Conservation (phyloP, 2,329 filamentous ascomycete species). For the Aspergillus vadensis region DNA sequence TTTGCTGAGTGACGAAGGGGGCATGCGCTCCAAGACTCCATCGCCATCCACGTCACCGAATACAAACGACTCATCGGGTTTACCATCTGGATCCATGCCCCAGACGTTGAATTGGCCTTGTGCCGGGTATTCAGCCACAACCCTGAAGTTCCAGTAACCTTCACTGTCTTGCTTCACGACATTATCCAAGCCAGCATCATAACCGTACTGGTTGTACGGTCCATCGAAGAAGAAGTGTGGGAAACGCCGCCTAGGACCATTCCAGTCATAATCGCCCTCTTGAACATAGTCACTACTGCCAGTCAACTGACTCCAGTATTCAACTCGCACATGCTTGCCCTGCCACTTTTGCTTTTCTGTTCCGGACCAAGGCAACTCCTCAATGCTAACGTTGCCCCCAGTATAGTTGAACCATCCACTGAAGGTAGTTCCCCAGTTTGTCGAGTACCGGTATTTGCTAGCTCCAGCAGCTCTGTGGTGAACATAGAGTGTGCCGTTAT, state of each 20-base stretch:
- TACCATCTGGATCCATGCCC: conserved; percentile 65
- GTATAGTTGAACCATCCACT: conserved; percentile 60
- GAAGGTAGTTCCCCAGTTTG: conserved; percentile 62
- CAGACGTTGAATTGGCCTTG: conserved; percentile 65
- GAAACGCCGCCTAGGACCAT: conserved; percentile 51
- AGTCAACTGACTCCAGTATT: conserved; percentile 63
- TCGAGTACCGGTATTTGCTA: conserved; percentile 63
- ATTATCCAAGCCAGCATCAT: conserved; percentile 61
- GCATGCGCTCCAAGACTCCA: conserved; percentile 62
- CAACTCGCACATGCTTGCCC: conserved; percentile 63
- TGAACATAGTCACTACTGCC: conserved; percentile 64
- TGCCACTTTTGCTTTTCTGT: conserved; percentile 60
- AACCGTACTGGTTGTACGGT: conserved; percentile 65
- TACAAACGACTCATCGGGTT: conserved; percentile 61
- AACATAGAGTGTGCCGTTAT: conserved; percentile 51
- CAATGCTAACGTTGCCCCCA: conserved; percentile 54
- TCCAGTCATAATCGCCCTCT: conserved; percentile 56
- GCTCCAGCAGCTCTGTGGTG: conserved; percentile 64
- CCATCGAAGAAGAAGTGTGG: conserved; percentile 66
- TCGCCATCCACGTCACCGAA: conserved; percentile 65
- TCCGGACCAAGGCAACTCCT: conserved; percentile 59
- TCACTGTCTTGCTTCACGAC: conserved; percentile 53
- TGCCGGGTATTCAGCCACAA: conserved; percentile 66
- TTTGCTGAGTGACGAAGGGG: conserved; percentile 58
- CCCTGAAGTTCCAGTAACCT: conserved; percentile 59